These are phyloP conservation scores for Chaetoceros muelleri DNA, from an alignment of 108 stramenopile genomes.

Conservation along the genomic window DNA sequence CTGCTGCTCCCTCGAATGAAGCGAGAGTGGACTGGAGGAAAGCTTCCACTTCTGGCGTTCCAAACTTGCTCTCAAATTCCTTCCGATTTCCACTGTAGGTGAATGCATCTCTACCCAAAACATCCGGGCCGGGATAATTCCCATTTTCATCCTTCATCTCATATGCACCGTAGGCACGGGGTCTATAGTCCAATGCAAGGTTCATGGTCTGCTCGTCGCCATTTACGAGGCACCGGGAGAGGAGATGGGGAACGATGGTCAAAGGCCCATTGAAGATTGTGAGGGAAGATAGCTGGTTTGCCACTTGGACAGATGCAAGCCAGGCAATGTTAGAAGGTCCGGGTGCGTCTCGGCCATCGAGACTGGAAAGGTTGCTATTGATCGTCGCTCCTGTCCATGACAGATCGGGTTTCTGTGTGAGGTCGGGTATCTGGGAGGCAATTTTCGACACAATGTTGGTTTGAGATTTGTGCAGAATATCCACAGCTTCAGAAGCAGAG, in stretches of 20 bases:
- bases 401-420: slow-evolving; percentile 49
- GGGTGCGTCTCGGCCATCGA: slow-evolving; percentile 61
- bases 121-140: slow-evolving; percentile 68
- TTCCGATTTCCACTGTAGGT: slow-evolving; percentile 54
- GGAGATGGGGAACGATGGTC: slow-evolving; percentile 64
- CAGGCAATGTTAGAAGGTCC: slow-evolving; percentile 73
- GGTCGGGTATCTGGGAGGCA: slow-evolving; percentile 43
- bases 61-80: slow-evolving; percentile 61
- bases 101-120: slow-evolving; percentile 61
- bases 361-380: slow-evolving; percentile 15
- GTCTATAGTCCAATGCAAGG: slow-evolving; percentile 56
- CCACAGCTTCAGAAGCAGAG: too few relatives aligned
- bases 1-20: slow-evolving; percentile 36
- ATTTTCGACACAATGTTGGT: slow-evolving; percentile 31
- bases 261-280: slow-evolving; percentile 76
- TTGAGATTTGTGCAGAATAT: slow-evolving; percentile 43
- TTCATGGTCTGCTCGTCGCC: slow-evolving; percentile 10
- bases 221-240: slow-evolving; percentile 33
- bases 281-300: slow-evolving; percentile 30
- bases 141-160: slow-evolving; percentile 47
- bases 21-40: slow-evolving; percentile 20
- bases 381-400: slow-evolving; percentile 26
- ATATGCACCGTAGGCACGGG: slow-evolving; percentile 67
- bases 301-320: slow-evolving; percentile 37
- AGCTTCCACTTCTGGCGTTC: slow-evolving; percentile 33